Percentiles rank a stretch among this genome's conserved stretches.
Conservation (phyloP, 805 yeast genomes). For the Wickerhamiella slavikovae region DNA sequence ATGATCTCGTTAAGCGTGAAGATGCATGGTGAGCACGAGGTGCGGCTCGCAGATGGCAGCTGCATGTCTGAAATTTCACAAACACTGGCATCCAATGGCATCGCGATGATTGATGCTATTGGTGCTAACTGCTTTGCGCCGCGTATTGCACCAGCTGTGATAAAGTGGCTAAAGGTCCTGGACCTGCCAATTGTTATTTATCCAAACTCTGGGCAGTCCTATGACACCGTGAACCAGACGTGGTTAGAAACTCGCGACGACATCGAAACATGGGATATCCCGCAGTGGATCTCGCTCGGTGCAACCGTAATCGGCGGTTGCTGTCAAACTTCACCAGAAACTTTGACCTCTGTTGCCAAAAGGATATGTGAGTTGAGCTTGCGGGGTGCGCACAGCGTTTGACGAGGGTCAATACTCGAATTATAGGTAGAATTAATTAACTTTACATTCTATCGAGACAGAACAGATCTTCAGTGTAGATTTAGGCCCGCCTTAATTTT, state of each 20-base stretch:
- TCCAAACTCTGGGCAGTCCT: constrained; percentile 60
- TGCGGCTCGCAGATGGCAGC: constrained; percentile 2
- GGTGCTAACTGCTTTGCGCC: constrained; percentile 55
- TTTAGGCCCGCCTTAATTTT: too few relatives aligned
- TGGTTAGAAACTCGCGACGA: constrained; percentile 18
- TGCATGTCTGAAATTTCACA: neutral
- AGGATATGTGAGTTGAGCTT: neutral
- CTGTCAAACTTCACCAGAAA: constrained; percentile 45
- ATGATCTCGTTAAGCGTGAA: constrained; percentile 29
- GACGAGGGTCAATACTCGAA: too few relatives aligned
- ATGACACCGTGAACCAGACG: constrained; percentile 26
- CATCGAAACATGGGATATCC: constrained; percentile 20
- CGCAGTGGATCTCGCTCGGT: constrained; percentile 23
- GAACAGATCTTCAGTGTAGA: too few relatives aligned
- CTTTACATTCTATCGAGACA: too few relatives aligned
- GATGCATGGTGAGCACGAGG: constrained; percentile 11
- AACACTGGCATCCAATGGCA: neutral
- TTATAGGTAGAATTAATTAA: too few relatives aligned
- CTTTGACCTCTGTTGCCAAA: constrained; percentile 12
- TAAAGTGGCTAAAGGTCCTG: constrained; percentile 17
- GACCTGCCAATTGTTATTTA: constrained; percentile 30
- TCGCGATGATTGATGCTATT: constrained; percentile 18
- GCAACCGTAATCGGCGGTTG: constrained; percentile 52
- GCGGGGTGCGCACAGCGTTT: too few relatives aligned
- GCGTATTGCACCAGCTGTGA: constrained; percentile 21